phyloP scores from a whole-genome alignment of 257 asterid species.

The Solanum lycopersicoides region DNA sequence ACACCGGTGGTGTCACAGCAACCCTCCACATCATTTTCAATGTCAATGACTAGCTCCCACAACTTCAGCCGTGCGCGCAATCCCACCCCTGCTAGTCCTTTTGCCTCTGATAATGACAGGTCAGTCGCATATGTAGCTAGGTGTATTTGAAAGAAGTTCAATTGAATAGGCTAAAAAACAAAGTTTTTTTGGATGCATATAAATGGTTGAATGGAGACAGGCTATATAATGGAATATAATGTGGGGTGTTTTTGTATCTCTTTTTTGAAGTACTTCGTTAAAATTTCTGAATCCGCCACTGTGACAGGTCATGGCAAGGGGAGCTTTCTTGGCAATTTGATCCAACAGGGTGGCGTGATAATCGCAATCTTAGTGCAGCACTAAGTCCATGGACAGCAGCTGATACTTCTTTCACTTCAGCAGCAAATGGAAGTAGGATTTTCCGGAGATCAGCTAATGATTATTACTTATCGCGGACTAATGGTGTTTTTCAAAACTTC shows the following conservation, averaged over 20 bases:
- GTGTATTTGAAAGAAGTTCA: neutral
- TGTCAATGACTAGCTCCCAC: constrained; percentile 29
- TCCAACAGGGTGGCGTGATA: constrained; percentile 51
- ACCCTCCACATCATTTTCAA: constrained; percentile 31
- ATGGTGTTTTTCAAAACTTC: constrained; percentile 18
- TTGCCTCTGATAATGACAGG: constrained; percentile 49
- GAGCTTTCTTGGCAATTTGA: constrained; percentile 71
- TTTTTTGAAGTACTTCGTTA: neutral
- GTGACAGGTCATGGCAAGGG: constrained; percentile 55
- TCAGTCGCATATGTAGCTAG: constrained; percentile 3
- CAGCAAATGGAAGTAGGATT: constrained; percentile 14
- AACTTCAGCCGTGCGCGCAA: constrained; percentile 16
- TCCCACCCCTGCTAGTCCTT: constrained; percentile 46
- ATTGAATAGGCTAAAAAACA: neutral
- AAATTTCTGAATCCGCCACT: neutral
- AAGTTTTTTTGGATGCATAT: neutral
- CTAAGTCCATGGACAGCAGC: constrained; percentile 45
- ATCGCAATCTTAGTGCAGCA: constrained; percentile 44
- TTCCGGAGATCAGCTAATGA: constrained; percentile 60
- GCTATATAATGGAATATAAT: neutral
- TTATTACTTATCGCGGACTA: constrained; percentile 35
- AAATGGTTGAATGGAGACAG: neutral
- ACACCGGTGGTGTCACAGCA: constrained; percentile 34
- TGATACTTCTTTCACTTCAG: constrained; percentile 20
- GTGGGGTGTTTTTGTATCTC: neutral